phyloP scores from a whole-genome alignment of 108 stramenopile genomes.

The Pelagomonas calceolata region DNA sequence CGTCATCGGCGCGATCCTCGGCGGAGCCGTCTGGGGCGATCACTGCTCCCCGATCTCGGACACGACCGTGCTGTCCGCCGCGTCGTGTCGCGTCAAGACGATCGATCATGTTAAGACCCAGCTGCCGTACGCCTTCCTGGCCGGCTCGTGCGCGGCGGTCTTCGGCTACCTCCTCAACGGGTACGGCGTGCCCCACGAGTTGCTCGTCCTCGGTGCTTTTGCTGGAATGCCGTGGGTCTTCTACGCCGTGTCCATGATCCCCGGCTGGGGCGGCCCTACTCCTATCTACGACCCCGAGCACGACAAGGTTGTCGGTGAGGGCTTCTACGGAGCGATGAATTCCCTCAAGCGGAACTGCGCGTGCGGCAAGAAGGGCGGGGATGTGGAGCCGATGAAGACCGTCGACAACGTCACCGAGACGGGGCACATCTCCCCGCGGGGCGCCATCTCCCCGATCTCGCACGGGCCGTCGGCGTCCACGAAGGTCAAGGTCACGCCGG shows the following conservation, averaged over 20 bases:
- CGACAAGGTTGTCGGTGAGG: too few species aligned
- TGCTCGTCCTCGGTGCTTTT: constrained; percentile 23
- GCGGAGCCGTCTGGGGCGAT: constrained; percentile 59
- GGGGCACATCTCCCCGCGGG: too few species aligned
- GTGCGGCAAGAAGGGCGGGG: too few species aligned
- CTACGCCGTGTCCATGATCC: background rate
- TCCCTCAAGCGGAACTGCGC: too few species aligned
- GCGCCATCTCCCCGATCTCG: too few species aligned
- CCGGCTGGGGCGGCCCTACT: too few species aligned
- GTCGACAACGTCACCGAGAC: too few species aligned
- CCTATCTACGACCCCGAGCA: too few species aligned
- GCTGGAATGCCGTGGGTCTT: constrained; percentile 17
- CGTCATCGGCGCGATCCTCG: constrained; percentile 29
- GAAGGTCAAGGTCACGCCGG: too few species aligned
- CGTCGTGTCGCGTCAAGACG: constrained; percentile 47
- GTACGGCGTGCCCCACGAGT: constrained; percentile 14
- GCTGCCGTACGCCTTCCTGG: constrained; percentile 48
- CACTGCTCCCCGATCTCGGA: constrained; percentile 58
- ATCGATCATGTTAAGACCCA: constrained; percentile 54
- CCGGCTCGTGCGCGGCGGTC: constrained; percentile 30
- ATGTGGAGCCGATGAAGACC: too few species aligned
- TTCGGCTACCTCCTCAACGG: constrained; percentile 39
- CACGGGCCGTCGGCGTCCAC: too few species aligned
- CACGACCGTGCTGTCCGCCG: constrained; percentile 54
- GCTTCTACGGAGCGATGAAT: too few species aligned